Evolutionary conservation across 768 basidiomycete species (phyloP).

Genomic region (Leccinum incarnatum): DNA sequence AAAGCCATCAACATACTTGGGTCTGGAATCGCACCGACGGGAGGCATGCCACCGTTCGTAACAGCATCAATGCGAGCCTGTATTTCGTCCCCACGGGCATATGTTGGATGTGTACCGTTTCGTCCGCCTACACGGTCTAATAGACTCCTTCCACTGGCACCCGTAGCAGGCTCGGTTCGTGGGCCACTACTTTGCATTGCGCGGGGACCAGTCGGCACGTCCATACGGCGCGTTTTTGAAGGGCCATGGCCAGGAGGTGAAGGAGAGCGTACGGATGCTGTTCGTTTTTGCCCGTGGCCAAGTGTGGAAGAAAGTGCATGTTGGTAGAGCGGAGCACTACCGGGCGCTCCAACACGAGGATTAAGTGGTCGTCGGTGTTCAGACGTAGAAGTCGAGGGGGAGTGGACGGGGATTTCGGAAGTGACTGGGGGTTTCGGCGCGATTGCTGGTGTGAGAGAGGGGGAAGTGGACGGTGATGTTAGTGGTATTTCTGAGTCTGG

Average conservation of each 20-base stretch:
- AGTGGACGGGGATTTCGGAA: slow-evolving; percentile 26
- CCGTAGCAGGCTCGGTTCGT: slow-evolving; percentile 16
- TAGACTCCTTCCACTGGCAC: slow-evolving; percentile 54
- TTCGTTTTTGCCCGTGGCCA: slow-evolving; percentile 53
- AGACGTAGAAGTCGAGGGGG: slow-evolving; percentile 12
- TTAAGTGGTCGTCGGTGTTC: slow-evolving; percentile 38
- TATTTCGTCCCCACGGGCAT: slow-evolving; percentile 59
- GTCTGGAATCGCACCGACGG: slow-evolving; percentile 30
- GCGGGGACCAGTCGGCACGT: slow-evolving; percentile 81
- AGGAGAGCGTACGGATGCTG: slow-evolving; percentile 62
- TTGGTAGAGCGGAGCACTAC: slow-evolving; percentile 56
- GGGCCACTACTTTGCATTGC: slow-evolving; percentile 55
- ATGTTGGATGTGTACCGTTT: slow-evolving; percentile 33
- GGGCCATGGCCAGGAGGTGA: slow-evolving; percentile 63
- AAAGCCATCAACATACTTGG: slow-evolving; percentile 45
- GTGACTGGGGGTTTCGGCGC: slow-evolving; percentile 28
- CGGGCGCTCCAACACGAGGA: slow-evolving; percentile 39
- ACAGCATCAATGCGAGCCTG: slow-evolving; percentile 80
- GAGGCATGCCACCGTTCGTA: slow-evolving; percentile 48
- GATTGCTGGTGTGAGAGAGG: slow-evolving; percentile 22
- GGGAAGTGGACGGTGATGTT: slow-evolving; percentile 29
- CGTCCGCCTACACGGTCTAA: slow-evolving; percentile 77
- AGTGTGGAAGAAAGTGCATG: slow-evolving; percentile 70
- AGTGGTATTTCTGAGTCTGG: slow-evolving; percentile 47
- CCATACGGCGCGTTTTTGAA: slow-evolving; percentile 69